Conservation (phyloP, 441 rosid species). For the Gossypium davidsonii region DNA sequence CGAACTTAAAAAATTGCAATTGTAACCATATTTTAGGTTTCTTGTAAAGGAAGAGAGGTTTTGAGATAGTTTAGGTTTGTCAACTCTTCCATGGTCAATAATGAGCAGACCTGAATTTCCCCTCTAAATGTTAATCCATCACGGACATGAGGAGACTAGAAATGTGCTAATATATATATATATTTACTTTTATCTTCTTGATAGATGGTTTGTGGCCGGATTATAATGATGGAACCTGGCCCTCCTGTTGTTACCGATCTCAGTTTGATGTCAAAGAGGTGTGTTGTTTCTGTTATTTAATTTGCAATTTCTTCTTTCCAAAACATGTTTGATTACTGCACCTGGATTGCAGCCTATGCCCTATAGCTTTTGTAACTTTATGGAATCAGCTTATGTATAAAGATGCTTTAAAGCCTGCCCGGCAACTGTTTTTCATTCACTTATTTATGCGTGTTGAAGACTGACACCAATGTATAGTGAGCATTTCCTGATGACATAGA, state of each 20-base stretch:
- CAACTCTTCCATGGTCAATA: not conserved
- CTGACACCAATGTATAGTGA: not conserved
- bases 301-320: not conserved
- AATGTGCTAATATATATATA: slow-evolving; percentile 17
- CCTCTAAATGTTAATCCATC: not conserved
- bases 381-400: not conserved
- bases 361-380: not conserved
- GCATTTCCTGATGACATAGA: not conserved
- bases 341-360: not conserved
- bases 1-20: not conserved
- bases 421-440: not conserved
- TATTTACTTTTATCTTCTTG: not conserved
- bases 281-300: not conserved
- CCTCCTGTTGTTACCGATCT: slow-evolving; percentile 64
- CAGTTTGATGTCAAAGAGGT: slow-evolving; percentile 70
- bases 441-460: not conserved
- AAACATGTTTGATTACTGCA: not conserved
- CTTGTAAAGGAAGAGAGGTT: not conserved
- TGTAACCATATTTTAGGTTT: not conserved
- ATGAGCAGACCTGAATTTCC: not conserved
- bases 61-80: not conserved
- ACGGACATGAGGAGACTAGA: not conserved
- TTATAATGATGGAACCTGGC: slow-evolving; percentile 88
- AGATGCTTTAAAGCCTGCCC: not conserved
- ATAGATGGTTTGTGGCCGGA: slow-evolving; percentile 94